Conservation (phyloP, 2,329 filamentous ascomycete genomes). For the Fusarium ambrosium region DNA sequence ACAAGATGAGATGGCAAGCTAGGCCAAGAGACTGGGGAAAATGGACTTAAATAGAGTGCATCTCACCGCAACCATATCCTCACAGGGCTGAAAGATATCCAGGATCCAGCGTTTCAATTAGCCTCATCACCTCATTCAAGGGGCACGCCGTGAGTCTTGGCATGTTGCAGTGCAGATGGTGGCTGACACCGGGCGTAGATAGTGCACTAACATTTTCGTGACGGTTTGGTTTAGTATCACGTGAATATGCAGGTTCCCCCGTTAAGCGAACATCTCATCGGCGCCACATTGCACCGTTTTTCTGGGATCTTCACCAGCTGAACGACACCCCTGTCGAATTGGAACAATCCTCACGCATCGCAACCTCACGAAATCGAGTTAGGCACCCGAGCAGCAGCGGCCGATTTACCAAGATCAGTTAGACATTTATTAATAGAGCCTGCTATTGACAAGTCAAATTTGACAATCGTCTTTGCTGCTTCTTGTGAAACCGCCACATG, state of each 20-base stretch:
- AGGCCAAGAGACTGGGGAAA: neutral
- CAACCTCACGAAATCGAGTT: neutral
- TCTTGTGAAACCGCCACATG: neutral
- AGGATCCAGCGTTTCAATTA: neutral
- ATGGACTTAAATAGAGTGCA: neutral
- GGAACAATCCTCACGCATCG: neutral
- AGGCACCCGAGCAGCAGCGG: neutral
- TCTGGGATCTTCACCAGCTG: conserved; percentile 36
- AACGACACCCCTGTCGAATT: conserved; percentile 18
- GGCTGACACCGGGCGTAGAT: conserved; percentile 18
- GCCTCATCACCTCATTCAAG: conserved; percentile 23
- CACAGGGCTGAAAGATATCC: neutral
- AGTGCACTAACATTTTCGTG: neutral
- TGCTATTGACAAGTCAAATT: neutral
- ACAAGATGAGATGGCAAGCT: neutral
- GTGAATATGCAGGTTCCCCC: neutral
- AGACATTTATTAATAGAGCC: neutral
- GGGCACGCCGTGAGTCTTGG: conserved; percentile 18
- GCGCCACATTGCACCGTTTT: neutral
- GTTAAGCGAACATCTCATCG: neutral
- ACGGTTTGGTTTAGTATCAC: accelerated
- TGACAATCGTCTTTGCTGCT: neutral
- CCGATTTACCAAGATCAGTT: conserved; percentile 1
- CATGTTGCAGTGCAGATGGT: conserved; percentile 1
- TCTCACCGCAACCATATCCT: neutral